Percentiles rank a stretch among this genome's conserved stretches.
Conservation (phyloP, 768 basidiomycete genomes). For the Mycena rebaudengoi region DNA sequence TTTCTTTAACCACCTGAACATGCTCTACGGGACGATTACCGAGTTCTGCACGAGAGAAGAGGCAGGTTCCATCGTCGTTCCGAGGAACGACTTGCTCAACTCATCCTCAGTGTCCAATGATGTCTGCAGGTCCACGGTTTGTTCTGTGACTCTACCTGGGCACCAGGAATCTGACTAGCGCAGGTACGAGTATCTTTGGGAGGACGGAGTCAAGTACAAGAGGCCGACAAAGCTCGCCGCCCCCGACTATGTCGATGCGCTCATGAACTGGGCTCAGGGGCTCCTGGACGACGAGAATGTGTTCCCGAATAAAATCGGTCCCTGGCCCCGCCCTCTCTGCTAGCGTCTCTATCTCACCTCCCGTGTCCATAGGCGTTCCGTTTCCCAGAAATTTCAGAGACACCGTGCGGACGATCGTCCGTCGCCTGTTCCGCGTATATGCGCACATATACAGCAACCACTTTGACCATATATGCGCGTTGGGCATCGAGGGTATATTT, state of each 20-base stretch:
- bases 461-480: slow-evolving; percentile 97
- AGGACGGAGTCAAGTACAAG: slow-evolving; percentile 88
- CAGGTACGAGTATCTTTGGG: slow-evolving; percentile 96
- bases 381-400: slow-evolving; percentile 92
- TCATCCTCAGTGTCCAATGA: slow-evolving; percentile 81
- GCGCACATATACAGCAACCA: slow-evolving; percentile 99
- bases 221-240: slow-evolving; percentile 93
- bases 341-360: not conserved
- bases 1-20: slow-evolving; percentile 99
- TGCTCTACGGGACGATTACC: slow-evolving; percentile 98
- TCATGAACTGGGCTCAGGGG: slow-evolving; percentile 98
- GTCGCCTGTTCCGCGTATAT: slow-evolving; percentile 95
- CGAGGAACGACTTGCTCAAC: slow-evolving; percentile 10
- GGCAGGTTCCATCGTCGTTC: slow-evolving; percentile 52
- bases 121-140: slow-evolving; percentile 94
- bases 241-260: slow-evolving; percentile 94
- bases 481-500: slow-evolving; percentile 92
- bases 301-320: slow-evolving; percentile 96
- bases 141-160: slow-evolving; percentile 32
- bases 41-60: slow-evolving; percentile 97
- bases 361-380: slow-evolving; percentile 72
- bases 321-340: slow-evolving; percentile 6
- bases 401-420: slow-evolving; percentile 90
- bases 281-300: slow-evolving; percentile 90
- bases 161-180: not conserved